Base-by-base conservation (phyloP, 1,139 yeast species). In the Keqinozyma sinolaborantium region DNA sequence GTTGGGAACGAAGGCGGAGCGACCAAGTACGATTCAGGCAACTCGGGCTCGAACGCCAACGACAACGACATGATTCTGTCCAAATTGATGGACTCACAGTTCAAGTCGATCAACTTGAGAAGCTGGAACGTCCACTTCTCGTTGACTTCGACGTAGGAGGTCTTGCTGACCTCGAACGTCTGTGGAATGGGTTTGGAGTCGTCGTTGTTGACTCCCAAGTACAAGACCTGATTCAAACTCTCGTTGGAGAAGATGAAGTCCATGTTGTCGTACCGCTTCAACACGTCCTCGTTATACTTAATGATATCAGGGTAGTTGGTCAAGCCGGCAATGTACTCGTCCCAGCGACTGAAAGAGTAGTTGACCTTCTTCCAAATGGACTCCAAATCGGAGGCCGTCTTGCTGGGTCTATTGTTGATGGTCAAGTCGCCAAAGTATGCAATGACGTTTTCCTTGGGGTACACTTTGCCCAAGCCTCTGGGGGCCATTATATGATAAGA, bases 361-460 rank as follows among this genome's bases (percentile, higher is more conserved):
- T 77, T 73, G 5, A 87, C 77, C 32, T 86, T 73, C 47, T 76
- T 82, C 50, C 85, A 77, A 34, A 80, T 73, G 27, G 77, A 70
- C 35, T 79, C 86, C 44, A 84, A 71, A 33, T 79, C 83, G 41
- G 72, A 71, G 30, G 80, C 58, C 19, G 70, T 52, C 24, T 58
- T 57, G 37, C 51, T 56, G 16, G 58, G 36, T 7, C 40, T 34
- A 32, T 61, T 61, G 46, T 64, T 64, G 24, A 69, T 59, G 2
- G 58, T 52, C 35, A 90, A 64, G 51, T 90, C 97, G 13, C 97
- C 97, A 63, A 87, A 90, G 53, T 82, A 90, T 0, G 97, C 96
- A 28, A 92, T 80, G 8, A 86, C 95, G 30, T 78, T 75, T 33
- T 79, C 81, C 48, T 85, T 84, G 0, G 94, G 77, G 47, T 83